Conservation (phyloP, 1,284 basidiomycete genomes). For the Vanrija sp. region DNA sequence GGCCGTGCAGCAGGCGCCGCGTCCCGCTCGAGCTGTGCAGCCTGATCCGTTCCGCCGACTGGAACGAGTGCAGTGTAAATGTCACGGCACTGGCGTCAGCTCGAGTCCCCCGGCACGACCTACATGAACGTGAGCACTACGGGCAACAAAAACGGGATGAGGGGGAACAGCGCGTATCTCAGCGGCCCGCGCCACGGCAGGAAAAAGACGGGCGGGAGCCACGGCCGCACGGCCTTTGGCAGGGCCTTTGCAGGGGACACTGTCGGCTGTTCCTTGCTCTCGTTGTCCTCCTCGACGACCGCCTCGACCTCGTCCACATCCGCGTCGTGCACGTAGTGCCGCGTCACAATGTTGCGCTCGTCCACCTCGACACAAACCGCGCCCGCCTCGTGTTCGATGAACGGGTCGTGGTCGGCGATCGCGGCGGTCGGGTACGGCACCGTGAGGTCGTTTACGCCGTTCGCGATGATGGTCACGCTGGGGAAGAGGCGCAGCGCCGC, state of each 20-base stretch:
- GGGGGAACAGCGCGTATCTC: constrained; percentile 27
- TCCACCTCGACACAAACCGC: constrained; percentile 61
- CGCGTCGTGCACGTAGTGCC: constrained; percentile 10
- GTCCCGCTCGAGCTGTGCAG: neutral
- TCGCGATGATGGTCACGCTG: constrained; percentile 75
- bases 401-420: constrained; percentile 67
- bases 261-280: constrained; percentile 2
- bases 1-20: neutral
- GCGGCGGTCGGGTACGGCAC: constrained; percentile 78
- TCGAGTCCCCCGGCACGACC: constrained; percentile 3
- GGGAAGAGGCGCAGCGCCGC: constrained; percentile 68
- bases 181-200: constrained; percentile 27
- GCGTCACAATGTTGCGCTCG: constrained; percentile 17
- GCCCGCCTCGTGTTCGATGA: constrained; percentile 56
- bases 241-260: constrained; percentile 1
- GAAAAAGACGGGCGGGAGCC: constrained; percentile 34
- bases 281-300: constrained; percentile 4
- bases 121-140: constrained; percentile 28
- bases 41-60: constrained; percentile 21
- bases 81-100: constrained; percentile 16
- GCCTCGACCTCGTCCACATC: constrained; percentile 26
- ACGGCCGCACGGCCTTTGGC: constrained; percentile 9
- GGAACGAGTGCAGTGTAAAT: constrained; percentile 29
- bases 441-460: constrained; percentile 74
- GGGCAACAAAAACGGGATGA: constrained; percentile 35